Evolutionary conservation across 2,329 filamentous ascomycete genomes (phyloP).

Genomic region (Aciculosporium take): DNA sequence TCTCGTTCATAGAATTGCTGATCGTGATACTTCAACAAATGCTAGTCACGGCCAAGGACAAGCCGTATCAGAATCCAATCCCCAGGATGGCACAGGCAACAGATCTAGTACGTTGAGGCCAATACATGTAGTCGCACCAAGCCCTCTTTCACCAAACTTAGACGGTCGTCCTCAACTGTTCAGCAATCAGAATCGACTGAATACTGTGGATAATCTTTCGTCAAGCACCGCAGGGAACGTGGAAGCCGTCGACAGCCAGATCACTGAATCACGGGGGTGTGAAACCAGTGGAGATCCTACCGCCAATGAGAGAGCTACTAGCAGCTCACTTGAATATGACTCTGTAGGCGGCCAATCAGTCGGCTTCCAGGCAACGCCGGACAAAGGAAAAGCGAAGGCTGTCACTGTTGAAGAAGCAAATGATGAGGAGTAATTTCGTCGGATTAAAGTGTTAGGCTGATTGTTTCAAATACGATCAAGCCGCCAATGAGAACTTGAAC

Average conservation of each 20-base stretch:
- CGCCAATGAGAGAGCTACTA: background rate
- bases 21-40: background rate
- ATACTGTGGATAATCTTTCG: slow-evolving; percentile 10
- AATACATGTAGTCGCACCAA: slow-evolving; percentile 30
- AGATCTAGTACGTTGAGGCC: slow-evolving; percentile 9
- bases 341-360: background rate
- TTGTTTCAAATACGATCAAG: background rate
- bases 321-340: background rate
- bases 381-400: slow-evolving; percentile 30
- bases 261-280: background rate
- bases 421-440: slow-evolving; percentile 18
- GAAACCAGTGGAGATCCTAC: background rate
- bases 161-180: slow-evolving; percentile 36
- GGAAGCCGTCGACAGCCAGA: background rate
- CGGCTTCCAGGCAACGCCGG: slow-evolving; percentile 1
- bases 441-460: background rate
- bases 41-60: background rate
- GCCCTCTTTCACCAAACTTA: slow-evolving; percentile 36
- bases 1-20: background rate
- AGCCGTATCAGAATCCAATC: background rate
- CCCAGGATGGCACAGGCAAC: background rate
- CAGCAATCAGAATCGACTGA: slow-evolving; percentile 16
- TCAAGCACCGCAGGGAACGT: background rate
- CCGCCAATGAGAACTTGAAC: background rate
- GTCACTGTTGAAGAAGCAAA: slow-evolving; percentile 32